phyloP scores from a whole-genome alignment of 2,329 filamentous ascomycete species.

The Chrysosphaeria jannelii region DNA sequence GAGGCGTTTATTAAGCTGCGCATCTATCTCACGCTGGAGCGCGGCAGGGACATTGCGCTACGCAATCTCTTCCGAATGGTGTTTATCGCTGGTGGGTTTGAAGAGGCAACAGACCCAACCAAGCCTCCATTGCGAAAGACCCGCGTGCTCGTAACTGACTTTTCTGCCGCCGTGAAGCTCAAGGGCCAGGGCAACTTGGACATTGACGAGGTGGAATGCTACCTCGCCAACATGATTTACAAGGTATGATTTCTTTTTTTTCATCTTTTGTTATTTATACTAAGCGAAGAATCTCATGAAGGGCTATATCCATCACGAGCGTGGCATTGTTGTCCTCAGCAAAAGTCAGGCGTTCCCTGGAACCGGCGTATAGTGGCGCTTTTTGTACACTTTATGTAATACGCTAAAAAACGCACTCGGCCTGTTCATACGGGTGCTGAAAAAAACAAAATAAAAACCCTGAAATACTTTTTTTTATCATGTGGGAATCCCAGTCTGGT shows the following conservation, averaged over 20 bases:
- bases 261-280: neutral
- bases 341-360: slow-evolving; percentile 85
- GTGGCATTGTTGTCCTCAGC: slow-evolving; percentile 70
- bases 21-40: slow-evolving; percentile 82
- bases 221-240: slow-evolving; percentile 91
- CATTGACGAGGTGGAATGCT: slow-evolving; percentile 78
- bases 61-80: slow-evolving; percentile 83
- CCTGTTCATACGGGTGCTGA: neutral
- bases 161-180: slow-evolving; percentile 56
- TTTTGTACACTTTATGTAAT: neutral
- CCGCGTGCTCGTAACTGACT: slow-evolving; percentile 56
- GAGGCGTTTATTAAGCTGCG: slow-evolving; percentile 79
- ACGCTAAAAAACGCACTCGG: neutral
- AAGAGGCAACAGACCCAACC: slow-evolving; percentile 40
- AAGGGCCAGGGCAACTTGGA: slow-evolving; percentile 40
- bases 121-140: slow-evolving; percentile 34
- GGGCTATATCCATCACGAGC: slow-evolving; percentile 82
- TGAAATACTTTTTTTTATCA: too few species aligned
- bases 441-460: neutral
- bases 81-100: slow-evolving; percentile 58
- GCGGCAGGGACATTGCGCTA: slow-evolving; percentile 69
- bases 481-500: too few species aligned
- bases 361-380: slow-evolving; percentile 27
- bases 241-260: slow-evolving; percentile 30
- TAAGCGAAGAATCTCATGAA: slow-evolving; percentile 58